Evolutionary conservation across 495 filamentous ascomycete species (phyloP).

Genomic region (Chaetomidium leptoderma): DNA sequence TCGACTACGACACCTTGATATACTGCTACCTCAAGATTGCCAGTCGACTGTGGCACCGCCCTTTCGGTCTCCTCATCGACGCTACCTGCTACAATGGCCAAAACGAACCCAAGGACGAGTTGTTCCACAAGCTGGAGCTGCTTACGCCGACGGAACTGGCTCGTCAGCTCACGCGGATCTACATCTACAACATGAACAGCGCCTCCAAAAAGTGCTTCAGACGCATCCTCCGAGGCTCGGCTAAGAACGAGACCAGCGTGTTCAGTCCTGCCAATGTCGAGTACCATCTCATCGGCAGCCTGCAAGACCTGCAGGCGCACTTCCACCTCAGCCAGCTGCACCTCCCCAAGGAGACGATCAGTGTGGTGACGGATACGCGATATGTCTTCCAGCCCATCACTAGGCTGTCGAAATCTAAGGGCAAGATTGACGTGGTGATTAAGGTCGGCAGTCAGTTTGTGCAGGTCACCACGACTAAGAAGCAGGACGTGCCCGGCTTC

Average conservation of each 20-base stretch:
- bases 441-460: conserved; percentile 63
- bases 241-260: conserved; percentile 50
- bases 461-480: conserved; percentile 62
- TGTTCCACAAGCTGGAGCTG: conserved; percentile 53
- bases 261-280: conserved; percentile 58
- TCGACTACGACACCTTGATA: conserved; percentile 57
- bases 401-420: conserved; percentile 59
- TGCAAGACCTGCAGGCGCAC: conserved; percentile 58
- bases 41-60: conserved; percentile 62
- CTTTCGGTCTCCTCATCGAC: conserved; percentile 61
- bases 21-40: conserved; percentile 66
- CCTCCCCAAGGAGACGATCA: conserved; percentile 63
- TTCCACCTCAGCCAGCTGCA: conserved; percentile 60
- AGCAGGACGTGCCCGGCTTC: conserved; percentile 58
- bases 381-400: conserved; percentile 63
- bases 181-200: conserved; percentile 68
- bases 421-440: conserved; percentile 60
- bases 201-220: conserved; percentile 60
- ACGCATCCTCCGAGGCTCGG: conserved; percentile 51
- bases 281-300: conserved; percentile 55
- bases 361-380: conserved; percentile 57
- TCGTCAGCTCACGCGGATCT: conserved; percentile 51
- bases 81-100: conserved; percentile 61
- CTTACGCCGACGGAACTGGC: conserved; percentile 57
- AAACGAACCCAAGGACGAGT: conserved; percentile 55